Evolutionary conservation across 139 green algal genomes (phyloP), one percentile per base, ranked within the genome.

Genomic region (Chlamydomonas sphaeroides): DNA sequence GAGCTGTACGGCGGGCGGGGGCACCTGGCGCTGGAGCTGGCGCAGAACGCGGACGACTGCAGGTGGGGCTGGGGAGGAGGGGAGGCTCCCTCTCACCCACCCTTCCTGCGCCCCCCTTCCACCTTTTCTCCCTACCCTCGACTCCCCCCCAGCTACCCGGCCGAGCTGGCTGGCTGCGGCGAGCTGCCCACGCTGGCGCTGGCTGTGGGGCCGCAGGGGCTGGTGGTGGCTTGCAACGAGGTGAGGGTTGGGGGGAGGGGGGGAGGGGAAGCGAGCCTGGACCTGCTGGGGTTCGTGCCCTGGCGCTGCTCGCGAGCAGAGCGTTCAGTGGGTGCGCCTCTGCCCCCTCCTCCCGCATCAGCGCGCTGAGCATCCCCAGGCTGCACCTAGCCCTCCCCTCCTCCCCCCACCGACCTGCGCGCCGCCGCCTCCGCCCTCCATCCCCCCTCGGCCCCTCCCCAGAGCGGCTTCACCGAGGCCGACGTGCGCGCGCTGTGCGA

Each of bases 31-130:
- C 68, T 85, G 75, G 84, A 88, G 76, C 84, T 88, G 59, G 30
- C 85, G 78, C 84, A 88, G 84, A 88, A 88, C 56, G 69, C 69
- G 20, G 84, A 88, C 65, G 84, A 88, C 70, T 88, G 84, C 84
- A 70, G 45, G 45, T 39, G 35, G 30, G 35, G 1, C 36, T 49
- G 49, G 8, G 3, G 23, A 48, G 65, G 6, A 33, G 48, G 23
- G n/a, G 65, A 45, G 45, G 45, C 45, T 10, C 45, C 45, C 10
- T 51, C 10, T 14, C 45, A 51, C 51, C 17, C 51, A 78, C 49
- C 41, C 23, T 10, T 30, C 42, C 11, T 39, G 32, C 38, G 23
- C 68, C n/a, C 14, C 17, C 63, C 4, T 26, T 42, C 35, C 18
- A 17, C 20, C 66, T 30, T 42, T 14, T 28, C 36, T 53, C 11